Evolutionary conservation across 805 yeast species (phyloP).

Genomic region (Yarrowia sp.): DNA sequence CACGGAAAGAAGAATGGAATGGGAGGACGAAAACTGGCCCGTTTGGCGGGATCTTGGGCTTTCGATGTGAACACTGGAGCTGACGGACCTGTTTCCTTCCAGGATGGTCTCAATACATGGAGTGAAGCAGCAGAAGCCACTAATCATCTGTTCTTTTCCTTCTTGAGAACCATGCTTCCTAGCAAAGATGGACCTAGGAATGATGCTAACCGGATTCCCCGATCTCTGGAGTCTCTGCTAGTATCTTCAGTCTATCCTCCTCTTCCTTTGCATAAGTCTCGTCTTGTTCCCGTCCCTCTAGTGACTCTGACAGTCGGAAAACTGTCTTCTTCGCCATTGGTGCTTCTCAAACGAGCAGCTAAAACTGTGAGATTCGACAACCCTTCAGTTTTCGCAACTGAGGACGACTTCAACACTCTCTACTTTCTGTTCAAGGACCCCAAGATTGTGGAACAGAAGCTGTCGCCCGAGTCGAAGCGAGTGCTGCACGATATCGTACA

Average conservation of each 20-base stretch:
- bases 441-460: slow-evolving; percentile 60
- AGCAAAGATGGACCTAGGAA: slow-evolving; percentile 60
- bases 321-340: slow-evolving; percentile 59
- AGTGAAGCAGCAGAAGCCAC: slow-evolving; percentile 82
- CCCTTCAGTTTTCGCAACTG: slow-evolving; percentile 70
- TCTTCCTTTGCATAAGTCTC: slow-evolving; percentile 52
- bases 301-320: slow-evolving; percentile 61
- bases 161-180: slow-evolving; percentile 78
- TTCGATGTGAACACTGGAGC: slow-evolving; percentile 55
- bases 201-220: slow-evolving; percentile 59
- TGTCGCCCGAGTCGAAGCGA: slow-evolving; percentile 77
- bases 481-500: slow-evolving; percentile 53
- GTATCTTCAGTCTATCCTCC: slow-evolving; percentile 71
- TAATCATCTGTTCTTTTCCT: slow-evolving; percentile 78
- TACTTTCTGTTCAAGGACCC: slow-evolving; percentile 68
- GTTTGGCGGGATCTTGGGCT: slow-evolving; percentile 90
- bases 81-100: slow-evolving; percentile 56
- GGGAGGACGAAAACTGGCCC: slow-evolving; percentile 79
- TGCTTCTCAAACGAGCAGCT: slow-evolving; percentile 64
- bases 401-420: slow-evolving; percentile 78
- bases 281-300: slow-evolving; percentile 64
- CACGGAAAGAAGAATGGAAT: slow-evolving; percentile 79
- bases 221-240: slow-evolving; percentile 61
- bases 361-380: slow-evolving; percentile 71
- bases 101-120: slow-evolving; percentile 79